Evolutionary conservation across 2,329 filamentous ascomycete species (phyloP).

Genomic region (Leptographium lundbergii): DNA sequence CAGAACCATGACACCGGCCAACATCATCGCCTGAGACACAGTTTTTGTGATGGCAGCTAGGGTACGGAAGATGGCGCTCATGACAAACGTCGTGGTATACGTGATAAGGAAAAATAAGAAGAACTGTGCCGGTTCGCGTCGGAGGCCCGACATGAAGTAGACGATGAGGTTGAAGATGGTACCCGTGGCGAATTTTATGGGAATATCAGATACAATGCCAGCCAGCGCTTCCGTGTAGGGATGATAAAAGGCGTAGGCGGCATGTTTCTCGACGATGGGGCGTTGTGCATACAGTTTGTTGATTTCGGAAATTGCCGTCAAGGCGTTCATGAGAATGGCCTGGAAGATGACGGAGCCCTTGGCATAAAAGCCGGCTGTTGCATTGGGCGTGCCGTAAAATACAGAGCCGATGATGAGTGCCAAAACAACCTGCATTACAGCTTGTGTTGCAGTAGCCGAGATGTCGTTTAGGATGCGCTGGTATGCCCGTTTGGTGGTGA

Average conservation of each 20-base stretch:
- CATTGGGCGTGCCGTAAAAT: slow-evolving; percentile 10
- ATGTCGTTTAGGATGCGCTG: slow-evolving; percentile 70
- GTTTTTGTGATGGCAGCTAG: slow-evolving; percentile 64
- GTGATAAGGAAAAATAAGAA: slow-evolving; percentile 77
- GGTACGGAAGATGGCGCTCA: slow-evolving; percentile 78
- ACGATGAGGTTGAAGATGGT: slow-evolving; percentile 67
- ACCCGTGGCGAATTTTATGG: slow-evolving; percentile 64
- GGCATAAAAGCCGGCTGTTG: slow-evolving; percentile 30
- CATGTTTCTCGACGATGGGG: slow-evolving; percentile 83
- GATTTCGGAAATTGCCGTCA: slow-evolving; percentile 71
- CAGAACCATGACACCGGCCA: slow-evolving; percentile 47
- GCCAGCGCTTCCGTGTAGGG: slow-evolving; percentile 78
- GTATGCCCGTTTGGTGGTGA: slow-evolving; percentile 54
- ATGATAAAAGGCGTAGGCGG: slow-evolving; percentile 77
- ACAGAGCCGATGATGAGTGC: slow-evolving; percentile 10
- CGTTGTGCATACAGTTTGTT: slow-evolving; percentile 78
- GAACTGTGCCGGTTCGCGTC: slow-evolving; percentile 60
- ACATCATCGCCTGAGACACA: slow-evolving; percentile 49
- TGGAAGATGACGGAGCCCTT: slow-evolving; percentile 77
- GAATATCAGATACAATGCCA: slow-evolving; percentile 76
- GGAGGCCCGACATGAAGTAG: slow-evolving; percentile 80
- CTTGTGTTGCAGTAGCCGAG: slow-evolving; percentile 63
- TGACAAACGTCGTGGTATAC: slow-evolving; percentile 59
- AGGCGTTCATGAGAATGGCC: slow-evolving; percentile 74
- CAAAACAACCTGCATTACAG: slow-evolving; percentile 62